Evolutionary conservation across 768 basidiomycete genomes (phyloP).

Genomic region (Strobilomyces echinocephalus): DNA sequence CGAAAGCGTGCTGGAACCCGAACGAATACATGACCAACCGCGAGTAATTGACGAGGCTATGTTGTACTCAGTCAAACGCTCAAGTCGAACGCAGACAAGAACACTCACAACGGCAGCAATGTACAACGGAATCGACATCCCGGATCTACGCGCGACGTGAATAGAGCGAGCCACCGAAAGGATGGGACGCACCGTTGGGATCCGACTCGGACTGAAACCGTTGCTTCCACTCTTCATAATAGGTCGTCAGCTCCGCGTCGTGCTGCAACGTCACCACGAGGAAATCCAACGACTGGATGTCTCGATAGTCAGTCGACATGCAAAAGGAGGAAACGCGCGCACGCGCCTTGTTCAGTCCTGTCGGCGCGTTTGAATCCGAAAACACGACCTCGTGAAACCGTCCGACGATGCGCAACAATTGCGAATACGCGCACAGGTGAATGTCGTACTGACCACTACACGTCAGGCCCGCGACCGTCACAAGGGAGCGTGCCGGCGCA

Average conservation of each 20-base stretch:
- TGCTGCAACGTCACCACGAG: conserved; percentile 56
- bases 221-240: conserved; percentile 62
- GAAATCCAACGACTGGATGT: conserved; percentile 58
- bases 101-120: conserved; percentile 62
- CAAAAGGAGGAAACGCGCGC: not conserved
- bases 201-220: conserved; percentile 61
- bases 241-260: conserved; percentile 52
- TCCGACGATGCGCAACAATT: conserved; percentile 63
- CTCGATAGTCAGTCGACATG: not conserved
- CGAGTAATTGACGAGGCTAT: conserved; percentile 69
- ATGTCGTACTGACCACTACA: conserved; percentile 53
- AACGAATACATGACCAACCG: conserved; percentile 84
- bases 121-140: conserved; percentile 57
- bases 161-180: not conserved
- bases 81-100: not conserved
- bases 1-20: conserved; percentile 79
- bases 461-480: too few relatives aligned
- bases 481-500: conserved; percentile 15
- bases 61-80: conserved; percentile 6
- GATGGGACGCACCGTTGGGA: conserved; percentile 40
- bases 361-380: conserved; percentile 61
- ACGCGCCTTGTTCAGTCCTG: conserved; percentile 63
- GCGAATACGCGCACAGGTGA: conserved; percentile 70
- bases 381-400: conserved; percentile 76
- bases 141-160: conserved; percentile 39